phyloP scores from a whole-genome alignment of 228 moss, liverwort and hornwort species.

The Sphagnum fallax region DNA sequence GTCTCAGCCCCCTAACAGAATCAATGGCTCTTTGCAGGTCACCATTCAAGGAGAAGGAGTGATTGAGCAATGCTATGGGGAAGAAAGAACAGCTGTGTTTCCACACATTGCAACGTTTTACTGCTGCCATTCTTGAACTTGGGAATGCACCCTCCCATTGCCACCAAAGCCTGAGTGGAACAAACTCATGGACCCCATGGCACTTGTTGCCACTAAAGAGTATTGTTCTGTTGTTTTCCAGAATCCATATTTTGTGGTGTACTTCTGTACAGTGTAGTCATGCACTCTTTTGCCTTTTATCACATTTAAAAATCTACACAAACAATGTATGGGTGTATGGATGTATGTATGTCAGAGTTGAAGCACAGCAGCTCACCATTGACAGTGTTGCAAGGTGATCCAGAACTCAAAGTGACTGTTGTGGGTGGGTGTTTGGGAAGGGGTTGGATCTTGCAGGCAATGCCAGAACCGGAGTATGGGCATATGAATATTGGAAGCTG shows the following conservation, averaged over 20 bases:
- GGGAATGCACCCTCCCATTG: conserved; percentile 56
- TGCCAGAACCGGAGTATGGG: conserved; percentile 63
- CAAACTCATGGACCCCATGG: conserved; percentile 50
- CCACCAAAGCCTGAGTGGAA: conserved; percentile 52
- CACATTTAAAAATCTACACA: too few relatives aligned
- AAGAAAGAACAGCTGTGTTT: conserved; percentile 47
- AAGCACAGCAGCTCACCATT: too few relatives aligned
- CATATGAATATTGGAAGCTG: conserved; percentile 97
- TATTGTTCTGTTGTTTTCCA: conserved; percentile 54
- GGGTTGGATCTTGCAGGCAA: conserved; percentile 24
- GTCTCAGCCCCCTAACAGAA: conserved; percentile 57
- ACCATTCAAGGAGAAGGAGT: conserved; percentile 53
- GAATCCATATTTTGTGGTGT: conserved; percentile 41
- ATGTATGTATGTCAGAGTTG: not conserved
- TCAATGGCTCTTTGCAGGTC: conserved; percentile 58
- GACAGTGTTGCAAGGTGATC: not conserved
- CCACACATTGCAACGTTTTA: conserved; percentile 54
- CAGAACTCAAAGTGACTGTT: too few relatives aligned
- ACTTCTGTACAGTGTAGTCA: conserved; percentile 36
- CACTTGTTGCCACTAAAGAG: conserved; percentile 40
- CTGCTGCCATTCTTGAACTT: conserved; percentile 55
- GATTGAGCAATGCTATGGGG: conserved; percentile 56
- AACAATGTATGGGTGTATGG: not conserved
- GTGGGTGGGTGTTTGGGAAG: too few relatives aligned
- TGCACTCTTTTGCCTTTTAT: too few relatives aligned